Evolutionary conservation across 306 rosid species (phyloP).

Genomic region (Rubus parviflorus): DNA sequence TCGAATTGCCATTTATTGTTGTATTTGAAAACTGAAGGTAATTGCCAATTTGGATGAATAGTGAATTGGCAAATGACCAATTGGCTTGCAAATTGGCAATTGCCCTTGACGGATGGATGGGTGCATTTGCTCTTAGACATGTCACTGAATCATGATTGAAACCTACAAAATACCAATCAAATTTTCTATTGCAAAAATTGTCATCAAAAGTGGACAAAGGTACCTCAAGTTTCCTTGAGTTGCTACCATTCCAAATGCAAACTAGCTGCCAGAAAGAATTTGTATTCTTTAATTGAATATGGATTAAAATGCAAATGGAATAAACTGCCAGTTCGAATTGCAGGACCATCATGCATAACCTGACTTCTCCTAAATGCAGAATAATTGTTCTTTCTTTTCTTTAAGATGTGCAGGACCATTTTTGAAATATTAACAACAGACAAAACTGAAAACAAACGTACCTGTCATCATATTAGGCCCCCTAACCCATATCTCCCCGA

Average conservation of each 20-base stretch:
- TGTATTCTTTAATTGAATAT: neutral
- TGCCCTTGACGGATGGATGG: too few relatives aligned
- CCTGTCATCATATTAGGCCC: slow-evolving; percentile 93
- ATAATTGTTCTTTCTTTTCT: neutral
- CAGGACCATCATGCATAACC: neutral
- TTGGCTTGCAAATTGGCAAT: too few relatives aligned
- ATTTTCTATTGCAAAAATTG: neutral
- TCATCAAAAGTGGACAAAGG: neutral
- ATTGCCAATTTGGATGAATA: too few relatives aligned
- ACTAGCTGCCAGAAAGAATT: neutral
- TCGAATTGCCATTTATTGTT: too few relatives aligned
- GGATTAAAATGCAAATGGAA: neutral
- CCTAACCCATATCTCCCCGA: slow-evolving; percentile 92
- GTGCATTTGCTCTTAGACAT: too few relatives aligned
- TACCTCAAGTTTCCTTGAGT: neutral
- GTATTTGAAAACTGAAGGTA: too few relatives aligned
- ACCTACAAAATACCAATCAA: neutral
- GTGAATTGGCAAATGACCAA: too few relatives aligned
- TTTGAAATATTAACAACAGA: neutral
- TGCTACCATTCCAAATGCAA: neutral
- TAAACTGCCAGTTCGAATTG: neutral
- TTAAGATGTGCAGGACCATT: neutral
- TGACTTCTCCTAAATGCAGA: neutral
- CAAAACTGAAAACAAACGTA: slow-evolving; percentile 12
- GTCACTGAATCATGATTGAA: neutral